Evolutionary conservation across 768 basidiomycete species (phyloP).

Genomic region (Nidularia sp.): DNA sequence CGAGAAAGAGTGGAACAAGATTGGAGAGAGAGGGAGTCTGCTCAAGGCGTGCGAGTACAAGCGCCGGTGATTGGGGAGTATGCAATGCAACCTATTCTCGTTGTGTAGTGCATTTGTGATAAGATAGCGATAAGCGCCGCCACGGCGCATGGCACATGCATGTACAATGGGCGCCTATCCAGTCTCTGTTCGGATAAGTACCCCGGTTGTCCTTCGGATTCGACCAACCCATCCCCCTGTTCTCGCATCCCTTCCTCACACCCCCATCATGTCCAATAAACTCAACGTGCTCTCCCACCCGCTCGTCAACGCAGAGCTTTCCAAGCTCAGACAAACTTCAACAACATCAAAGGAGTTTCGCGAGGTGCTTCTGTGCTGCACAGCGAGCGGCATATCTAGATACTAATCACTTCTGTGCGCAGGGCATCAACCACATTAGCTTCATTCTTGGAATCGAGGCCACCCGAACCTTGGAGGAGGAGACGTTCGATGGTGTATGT

Average conservation of each 20-base stretch:
- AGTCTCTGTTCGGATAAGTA: background rate
- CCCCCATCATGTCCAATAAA: conserved; percentile 18
- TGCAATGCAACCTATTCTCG: background rate
- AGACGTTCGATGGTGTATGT: conserved; percentile 61
- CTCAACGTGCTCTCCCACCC: conserved; percentile 66
- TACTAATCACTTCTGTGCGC: background rate
- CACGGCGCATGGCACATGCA: background rate
- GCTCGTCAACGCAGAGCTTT: conserved; percentile 67
- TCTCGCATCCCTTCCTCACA: too few species aligned
- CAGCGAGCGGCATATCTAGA: background rate
- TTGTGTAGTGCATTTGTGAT: background rate
- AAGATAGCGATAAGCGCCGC: background rate
- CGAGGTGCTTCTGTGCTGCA: conserved; percentile 41
- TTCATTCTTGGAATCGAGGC: conserved; percentile 83
- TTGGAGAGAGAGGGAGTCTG: conserved; percentile 48
- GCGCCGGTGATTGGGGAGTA: conserved; percentile 48
- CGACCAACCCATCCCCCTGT: background rate
- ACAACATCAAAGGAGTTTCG: conserved; percentile 75
- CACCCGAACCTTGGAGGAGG: conserved; percentile 60
- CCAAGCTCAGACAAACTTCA: conserved; percentile 58
- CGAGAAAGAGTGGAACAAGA: conserved; percentile 56
- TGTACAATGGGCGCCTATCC: background rate
- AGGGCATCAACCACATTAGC: conserved; percentile 77
- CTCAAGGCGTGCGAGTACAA: conserved; percentile 95
- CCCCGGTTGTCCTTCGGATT: background rate